Base-by-base conservation (phyloP, 116 monocot genomes). In the Posidonia oceanica region DNA sequence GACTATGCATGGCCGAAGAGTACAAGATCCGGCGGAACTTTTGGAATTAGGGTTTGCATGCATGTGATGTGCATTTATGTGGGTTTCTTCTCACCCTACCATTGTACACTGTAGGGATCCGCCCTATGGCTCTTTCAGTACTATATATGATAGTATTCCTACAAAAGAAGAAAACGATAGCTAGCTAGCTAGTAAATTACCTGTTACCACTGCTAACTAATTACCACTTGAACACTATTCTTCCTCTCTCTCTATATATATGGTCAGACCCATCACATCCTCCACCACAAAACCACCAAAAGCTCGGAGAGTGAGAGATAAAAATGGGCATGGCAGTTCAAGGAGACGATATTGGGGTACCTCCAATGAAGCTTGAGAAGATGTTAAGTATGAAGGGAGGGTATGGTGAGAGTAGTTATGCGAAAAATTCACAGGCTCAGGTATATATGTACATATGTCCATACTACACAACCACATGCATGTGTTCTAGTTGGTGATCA, bases 381-480 rank as follows among this genome's bases (percentile, higher is more conserved):
- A 69, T 81, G 57, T 39, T 81, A 4, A 69, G 81, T 69, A 81
- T 77, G 77, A 81, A 77, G 61, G 77, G 76, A 59, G 81, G 81
- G 11, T 58, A 59, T 14, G 77, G 70, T 36, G 74, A 81, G 59
- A 63, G 54, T 37, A 81, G 77, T 53, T 81, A 81, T 16, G 37
- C 53, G 40, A 77, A 77, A 53, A 81, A 81, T 52, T 77, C 81
- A 11, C 73, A 81, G 39, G 81, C 77, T 73, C 77, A 81, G 69
- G 81, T 81, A 52, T 53, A 6, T 54, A 4, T 41, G 52, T 54
- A 14, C 20, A 10, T 53, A 22, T 54, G 18, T 57, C 4, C 0
- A 57, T 29, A 29, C 29, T 29, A 29, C 29, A 29, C 29, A 29
- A 1, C 29, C 29, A 29, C 29, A 29, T 29, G 29, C 29, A 29